Evolutionary conservation across 192 early-diverging fungal species (phyloP), one percentile per base, ranked within the genome.

Genomic region (Coemansia sp.): DNA sequence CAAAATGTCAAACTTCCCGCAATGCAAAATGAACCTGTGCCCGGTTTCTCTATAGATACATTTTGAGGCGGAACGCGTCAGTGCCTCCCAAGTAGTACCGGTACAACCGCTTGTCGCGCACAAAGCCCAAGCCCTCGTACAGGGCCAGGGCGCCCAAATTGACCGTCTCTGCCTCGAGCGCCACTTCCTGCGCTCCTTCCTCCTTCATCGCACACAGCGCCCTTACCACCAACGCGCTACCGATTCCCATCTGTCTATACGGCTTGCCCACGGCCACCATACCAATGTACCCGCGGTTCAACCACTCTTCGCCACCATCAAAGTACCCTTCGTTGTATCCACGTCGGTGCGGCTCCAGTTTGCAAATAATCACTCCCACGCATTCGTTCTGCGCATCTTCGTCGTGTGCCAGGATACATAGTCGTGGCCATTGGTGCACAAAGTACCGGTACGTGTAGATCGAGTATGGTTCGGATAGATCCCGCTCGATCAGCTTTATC

Each of bases 401-500:
- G 24, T 53, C 51, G 68, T 89, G 88, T 45, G 88, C 88, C 1
- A 96, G 81, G 60, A 95, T 91, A 53, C 92, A 95, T 7, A 96
- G 91, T 34, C 91, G 75, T 8, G 95, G 95, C 94, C 93, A 96
- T 43, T 91, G 91, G 60, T 93, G 90, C 5, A 98, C 86, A 69
- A 98, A 98, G 71, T 94, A 99, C 36, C 97, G 90, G 78, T 98
- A 99, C 2, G 97, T 98, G 74, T 95, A 99, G 48, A 99, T 90
- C 9, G 95, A 92, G 72, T 99, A 99, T 2, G 97, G 95, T 67
- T 99, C 97, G 5, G 95, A 96, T 14, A 99, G 87, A 68, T 97
- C 95, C n/a, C 89, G 88, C 61, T 96, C 94, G 38, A 98, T 95
- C 46, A 98, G 84, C 11, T 68, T 67, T 57, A 90, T 90, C 14